phyloP scores from a whole-genome alignment of 2,329 filamentous ascomycete genomes.

The Zymoseptoria brevis region DNA sequence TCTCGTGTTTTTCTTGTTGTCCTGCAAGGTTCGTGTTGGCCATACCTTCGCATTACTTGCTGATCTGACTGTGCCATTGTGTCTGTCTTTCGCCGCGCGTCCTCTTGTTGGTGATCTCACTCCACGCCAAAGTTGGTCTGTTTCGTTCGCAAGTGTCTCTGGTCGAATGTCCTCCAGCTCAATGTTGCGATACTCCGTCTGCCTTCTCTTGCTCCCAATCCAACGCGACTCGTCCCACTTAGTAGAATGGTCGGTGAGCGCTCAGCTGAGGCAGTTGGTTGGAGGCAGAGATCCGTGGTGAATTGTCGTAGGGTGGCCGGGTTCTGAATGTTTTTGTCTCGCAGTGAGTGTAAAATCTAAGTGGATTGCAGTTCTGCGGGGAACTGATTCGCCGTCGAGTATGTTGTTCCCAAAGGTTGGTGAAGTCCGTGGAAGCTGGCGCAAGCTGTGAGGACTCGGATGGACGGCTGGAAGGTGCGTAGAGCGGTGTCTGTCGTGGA shows the following conservation, averaged over 20 bases:
- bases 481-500: background rate
- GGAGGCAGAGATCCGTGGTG: background rate
- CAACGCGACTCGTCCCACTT: background rate
- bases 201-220: background rate
- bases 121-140: background rate
- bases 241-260: background rate
- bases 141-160: background rate
- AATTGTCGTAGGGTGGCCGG: background rate
- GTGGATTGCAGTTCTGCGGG: background rate
- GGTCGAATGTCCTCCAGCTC: background rate
- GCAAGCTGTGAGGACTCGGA: background rate
- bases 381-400: background rate
- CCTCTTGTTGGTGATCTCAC: background rate
- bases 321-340: background rate
- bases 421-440: background rate
- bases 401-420: background rate
- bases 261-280: background rate
- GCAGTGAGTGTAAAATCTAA: background rate
- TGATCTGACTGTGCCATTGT: conserved; percentile 32
- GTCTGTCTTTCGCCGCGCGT: background rate
- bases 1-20: conserved; percentile 1
- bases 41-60: conserved; percentile 34
- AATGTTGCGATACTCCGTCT: background rate
- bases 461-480: background rate
- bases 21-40: background rate